Evolutionary conservation across 495 filamentous ascomycete genomes (phyloP).

Genomic region (Cercophora sp.): DNA sequence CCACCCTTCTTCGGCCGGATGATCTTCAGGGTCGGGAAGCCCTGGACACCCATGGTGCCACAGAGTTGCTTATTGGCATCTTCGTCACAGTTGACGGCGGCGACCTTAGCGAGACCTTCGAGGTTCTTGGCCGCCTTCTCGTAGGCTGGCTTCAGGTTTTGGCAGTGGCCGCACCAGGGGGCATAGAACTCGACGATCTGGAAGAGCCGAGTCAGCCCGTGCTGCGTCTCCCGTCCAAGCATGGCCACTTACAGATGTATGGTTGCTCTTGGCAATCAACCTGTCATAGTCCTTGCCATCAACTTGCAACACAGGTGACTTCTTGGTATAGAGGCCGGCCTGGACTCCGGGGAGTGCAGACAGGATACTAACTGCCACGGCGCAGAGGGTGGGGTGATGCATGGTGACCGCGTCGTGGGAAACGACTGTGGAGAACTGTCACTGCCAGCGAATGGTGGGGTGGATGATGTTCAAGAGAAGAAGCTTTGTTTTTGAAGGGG

Average conservation of each 20-base stretch:
- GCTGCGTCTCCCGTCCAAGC: conserved; percentile 5
- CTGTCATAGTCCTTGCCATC: conserved; percentile 79
- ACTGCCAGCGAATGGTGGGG: conserved; percentile 13
- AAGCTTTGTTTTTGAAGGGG: background rate
- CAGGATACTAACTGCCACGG: conserved; percentile 44
- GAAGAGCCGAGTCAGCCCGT: background rate
- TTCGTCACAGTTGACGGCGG: conserved; percentile 92
- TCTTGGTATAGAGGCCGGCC: conserved; percentile 78
- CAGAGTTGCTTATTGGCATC: conserved; percentile 91
- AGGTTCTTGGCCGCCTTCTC: conserved; percentile 90
- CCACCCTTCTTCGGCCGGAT: conserved; percentile 71
- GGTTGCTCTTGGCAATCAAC: conserved; percentile 81
- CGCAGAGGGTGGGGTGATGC: conserved; percentile 44
- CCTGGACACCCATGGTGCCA: conserved; percentile 82
- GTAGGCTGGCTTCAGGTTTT: conserved; percentile 91
- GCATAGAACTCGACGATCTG: conserved; percentile 80
- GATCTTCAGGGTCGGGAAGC: conserved; percentile 96
- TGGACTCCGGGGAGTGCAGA: conserved; percentile 56
- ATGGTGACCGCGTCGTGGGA: conserved; percentile 22
- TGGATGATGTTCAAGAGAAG: too few species aligned
- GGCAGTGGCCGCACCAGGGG: conserved; percentile 94
- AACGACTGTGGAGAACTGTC: background rate
- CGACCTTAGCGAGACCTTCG: conserved; percentile 86
- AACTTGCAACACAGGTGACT: conserved; percentile 81
- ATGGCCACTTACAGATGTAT: conserved; percentile 71